phyloP scores from a whole-genome alignment of 768 basidiomycete species.

The Trametes coccinea region DNA sequence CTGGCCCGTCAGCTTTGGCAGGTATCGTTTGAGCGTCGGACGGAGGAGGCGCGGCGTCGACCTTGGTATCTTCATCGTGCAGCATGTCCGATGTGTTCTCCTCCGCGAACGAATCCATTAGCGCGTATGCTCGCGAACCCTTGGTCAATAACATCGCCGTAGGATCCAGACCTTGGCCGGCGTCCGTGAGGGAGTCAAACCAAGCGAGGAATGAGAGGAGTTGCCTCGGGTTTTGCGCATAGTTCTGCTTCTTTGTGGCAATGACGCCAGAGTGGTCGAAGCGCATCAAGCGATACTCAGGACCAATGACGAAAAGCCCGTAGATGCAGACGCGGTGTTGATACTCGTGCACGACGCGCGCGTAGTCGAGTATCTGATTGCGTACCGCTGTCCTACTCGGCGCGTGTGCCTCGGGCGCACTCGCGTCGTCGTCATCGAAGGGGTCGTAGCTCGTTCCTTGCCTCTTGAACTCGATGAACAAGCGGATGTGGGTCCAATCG shows the following conservation, averaged over 20 bases:
- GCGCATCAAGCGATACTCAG: not conserved
- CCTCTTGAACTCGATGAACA: no score
- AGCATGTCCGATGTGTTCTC: not conserved
- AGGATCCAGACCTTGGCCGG: conserved; percentile 5
- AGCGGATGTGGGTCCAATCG: no score
- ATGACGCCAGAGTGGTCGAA: conserved; percentile 4
- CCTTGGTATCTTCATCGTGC: not conserved
- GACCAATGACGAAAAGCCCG: conserved; percentile 7
- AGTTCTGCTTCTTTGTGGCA: not conserved
- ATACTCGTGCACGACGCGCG: not conserved
- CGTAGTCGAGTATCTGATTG: conserved; percentile 4
- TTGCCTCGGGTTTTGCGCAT: not conserved
- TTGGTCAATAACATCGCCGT: not conserved
- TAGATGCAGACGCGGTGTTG: conserved; percentile 11
- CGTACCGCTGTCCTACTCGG: not conserved
- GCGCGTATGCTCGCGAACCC: not conserved
- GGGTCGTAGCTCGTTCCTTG: no score
- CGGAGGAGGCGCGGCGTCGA: no score
- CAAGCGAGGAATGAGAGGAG: not conserved
- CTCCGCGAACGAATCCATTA: not conserved
- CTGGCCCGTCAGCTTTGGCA: no score
- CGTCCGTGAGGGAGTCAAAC: not conserved
- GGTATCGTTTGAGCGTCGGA: no score
- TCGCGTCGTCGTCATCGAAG: not conserved
- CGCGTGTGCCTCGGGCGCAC: not conserved